These are phyloP conservation scores for Pythium scleroteichum DNA, from an alignment of 352 stramenopile species.

Conservation along the genomic window DNA sequence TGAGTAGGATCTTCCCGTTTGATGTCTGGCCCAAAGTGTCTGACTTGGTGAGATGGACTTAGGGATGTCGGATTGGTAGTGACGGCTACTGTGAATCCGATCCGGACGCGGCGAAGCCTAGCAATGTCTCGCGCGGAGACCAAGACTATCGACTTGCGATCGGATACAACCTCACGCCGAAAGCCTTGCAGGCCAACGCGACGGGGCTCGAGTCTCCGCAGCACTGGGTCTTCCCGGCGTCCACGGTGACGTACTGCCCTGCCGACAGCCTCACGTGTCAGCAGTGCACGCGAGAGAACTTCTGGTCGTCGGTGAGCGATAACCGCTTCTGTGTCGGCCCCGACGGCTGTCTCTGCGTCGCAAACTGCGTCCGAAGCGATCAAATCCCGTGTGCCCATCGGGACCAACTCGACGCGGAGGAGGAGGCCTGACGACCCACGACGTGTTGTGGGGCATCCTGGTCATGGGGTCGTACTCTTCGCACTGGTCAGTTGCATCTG, in stretches of 20 bases:
- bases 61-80: constrained; percentile 7
- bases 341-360: constrained; percentile 29
- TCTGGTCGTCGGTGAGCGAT: constrained; percentile 10
- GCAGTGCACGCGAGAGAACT: constrained; percentile 8
- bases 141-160: too few species aligned
- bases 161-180: background rate
- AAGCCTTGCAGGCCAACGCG: background rate
- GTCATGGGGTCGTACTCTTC: too few species aligned
- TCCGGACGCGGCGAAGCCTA: too few species aligned
- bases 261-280: constrained; percentile 3
- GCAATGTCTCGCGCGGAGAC: too few species aligned
- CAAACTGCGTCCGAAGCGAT: background rate
- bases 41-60: background rate
- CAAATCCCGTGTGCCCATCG: too few species aligned
- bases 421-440: too few species aligned
- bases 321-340: constrained; percentile 22
- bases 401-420: too few species aligned
- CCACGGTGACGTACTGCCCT: constrained; percentile 13
- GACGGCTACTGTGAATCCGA: constrained; percentile 1
- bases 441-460: too few species aligned
- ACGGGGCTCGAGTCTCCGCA: background rate
- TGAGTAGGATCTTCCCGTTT: too few species aligned
- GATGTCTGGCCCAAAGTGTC: too few species aligned
- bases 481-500: too few species aligned
- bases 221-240: background rate